phyloP scores from a whole-genome alignment of 2,329 filamentous ascomycete genomes.

The Aspergillus brasiliensis region DNA sequence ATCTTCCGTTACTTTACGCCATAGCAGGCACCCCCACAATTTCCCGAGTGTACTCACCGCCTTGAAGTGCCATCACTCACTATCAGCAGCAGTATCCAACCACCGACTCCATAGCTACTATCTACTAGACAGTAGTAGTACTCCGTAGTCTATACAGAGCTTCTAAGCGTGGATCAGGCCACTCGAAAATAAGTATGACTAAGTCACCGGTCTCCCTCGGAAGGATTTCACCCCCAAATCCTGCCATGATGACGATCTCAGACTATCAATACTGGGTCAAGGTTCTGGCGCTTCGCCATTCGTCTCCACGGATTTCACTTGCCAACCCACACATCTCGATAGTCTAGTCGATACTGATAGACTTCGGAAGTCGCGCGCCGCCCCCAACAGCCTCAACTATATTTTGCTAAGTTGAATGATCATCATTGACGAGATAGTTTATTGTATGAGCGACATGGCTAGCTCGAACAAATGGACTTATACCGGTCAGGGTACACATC shows the following conservation, averaged over 20 bases:
- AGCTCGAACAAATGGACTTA: not conserved
- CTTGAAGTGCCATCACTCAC: not conserved
- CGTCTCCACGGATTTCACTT: not conserved
- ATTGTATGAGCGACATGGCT: not conserved
- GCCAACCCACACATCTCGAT: not conserved
- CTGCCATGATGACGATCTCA: slow-evolving; percentile 1
- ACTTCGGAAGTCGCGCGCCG: not conserved
- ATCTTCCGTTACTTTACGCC: not conserved
- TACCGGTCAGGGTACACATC: not conserved
- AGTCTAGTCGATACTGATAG: not conserved
- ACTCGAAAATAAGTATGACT: not conserved
- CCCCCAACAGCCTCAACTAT: not conserved
- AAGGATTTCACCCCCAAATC: not conserved
- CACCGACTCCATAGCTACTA: not conserved
- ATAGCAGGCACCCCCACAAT: not conserved
- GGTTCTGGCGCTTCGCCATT: not conserved
- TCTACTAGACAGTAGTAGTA: not conserved
- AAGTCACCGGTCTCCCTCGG: not conserved
- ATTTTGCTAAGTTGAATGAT: not conserved
- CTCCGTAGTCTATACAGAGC: not conserved
- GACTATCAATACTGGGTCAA: not conserved
- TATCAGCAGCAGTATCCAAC: not conserved
- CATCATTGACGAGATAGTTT: too few species aligned
- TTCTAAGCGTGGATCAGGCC: not conserved
- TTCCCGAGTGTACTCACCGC: not conserved